These are phyloP conservation scores for Lentinula lateritia DNA, from an alignment of 768 basidiomycete species.

Conservation along the genomic window DNA sequence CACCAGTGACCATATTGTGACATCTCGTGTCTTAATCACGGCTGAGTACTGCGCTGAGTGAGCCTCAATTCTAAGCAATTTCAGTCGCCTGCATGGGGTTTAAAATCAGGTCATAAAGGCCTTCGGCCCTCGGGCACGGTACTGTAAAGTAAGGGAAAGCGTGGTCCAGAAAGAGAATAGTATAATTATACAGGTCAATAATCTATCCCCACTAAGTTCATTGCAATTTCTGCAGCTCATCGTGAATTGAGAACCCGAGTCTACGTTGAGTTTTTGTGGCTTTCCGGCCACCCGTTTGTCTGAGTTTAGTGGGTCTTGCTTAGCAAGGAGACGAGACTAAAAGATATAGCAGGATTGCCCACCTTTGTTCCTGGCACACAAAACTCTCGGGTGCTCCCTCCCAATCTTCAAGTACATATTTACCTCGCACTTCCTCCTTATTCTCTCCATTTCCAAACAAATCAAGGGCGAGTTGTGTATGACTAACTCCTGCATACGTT, in stretches of 20 bases:
- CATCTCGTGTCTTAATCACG: not conserved
- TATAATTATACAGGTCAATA: slow-evolving; percentile 4
- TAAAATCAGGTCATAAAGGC: too few relatives aligned
- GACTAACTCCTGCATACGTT: slow-evolving; percentile 95
- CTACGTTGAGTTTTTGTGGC: slow-evolving; percentile 86
- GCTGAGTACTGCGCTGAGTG: not conserved
- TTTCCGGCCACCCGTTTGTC: slow-evolving; percentile 83
- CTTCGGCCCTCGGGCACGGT: not conserved
- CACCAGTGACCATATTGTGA: not conserved
- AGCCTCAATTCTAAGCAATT: not conserved
- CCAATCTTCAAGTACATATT: slow-evolving; percentile 92
- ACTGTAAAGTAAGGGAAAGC: not conserved
- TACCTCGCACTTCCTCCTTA: slow-evolving; percentile 41
- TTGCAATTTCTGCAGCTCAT: slow-evolving; percentile 43
- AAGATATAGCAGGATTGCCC: slow-evolving; percentile 15
- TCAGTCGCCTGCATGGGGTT: too few relatives aligned
- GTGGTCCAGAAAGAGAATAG: not conserved
- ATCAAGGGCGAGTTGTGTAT: slow-evolving; percentile 92
- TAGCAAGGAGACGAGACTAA: not conserved
- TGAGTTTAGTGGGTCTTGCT: slow-evolving; percentile 18
- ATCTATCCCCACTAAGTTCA: not conserved
- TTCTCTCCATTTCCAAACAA: slow-evolving; percentile 84
- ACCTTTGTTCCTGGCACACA: slow-evolving; percentile 95
- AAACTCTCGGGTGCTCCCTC: slow-evolving; percentile 95
- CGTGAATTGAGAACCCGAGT: slow-evolving; percentile 77